Conservation (phyloP, 1,139 yeast species). For the Hyphopichia khmerensis region DNA sequence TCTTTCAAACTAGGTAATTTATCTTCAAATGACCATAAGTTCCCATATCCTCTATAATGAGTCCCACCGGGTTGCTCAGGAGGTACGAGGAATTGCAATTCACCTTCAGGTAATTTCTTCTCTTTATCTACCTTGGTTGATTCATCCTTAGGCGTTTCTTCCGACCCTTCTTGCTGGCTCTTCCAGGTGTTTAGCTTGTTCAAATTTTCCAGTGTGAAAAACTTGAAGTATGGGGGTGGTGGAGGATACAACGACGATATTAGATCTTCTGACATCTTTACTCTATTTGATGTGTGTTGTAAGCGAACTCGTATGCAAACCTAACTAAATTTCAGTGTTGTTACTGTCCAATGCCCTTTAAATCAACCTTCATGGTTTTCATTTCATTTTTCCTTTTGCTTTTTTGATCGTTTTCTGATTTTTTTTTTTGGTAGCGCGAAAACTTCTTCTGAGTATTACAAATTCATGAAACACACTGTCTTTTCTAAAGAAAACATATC, state of each 20-base stretch:
- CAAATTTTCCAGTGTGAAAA: constrained; percentile 63
- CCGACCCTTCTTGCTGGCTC: constrained; percentile 6
- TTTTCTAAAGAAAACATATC: not conserved
- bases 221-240: constrained; percentile 75
- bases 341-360: too few species aligned
- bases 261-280: constrained; percentile 31
- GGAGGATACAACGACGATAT: constrained; percentile 79
- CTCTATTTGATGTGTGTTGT: too few species aligned
- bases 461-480: not conserved
- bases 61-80: constrained; percentile 61
- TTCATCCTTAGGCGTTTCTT: constrained; percentile 1
- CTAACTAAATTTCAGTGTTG: too few species aligned
- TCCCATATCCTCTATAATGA: constrained; percentile 78
- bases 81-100: constrained; percentile 58
- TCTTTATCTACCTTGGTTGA: constrained; percentile 4
- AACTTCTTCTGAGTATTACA: not conserved
- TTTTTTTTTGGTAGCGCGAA: not conserved
- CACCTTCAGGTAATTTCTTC: constrained; percentile 25
- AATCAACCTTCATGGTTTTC: too few species aligned
- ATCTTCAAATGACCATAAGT: constrained; percentile 76
- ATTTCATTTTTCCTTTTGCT: too few species aligned
- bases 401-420: not conserved
- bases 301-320: too few species aligned
- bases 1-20: constrained; percentile 64
- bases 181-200: constrained; percentile 29